Evolutionary conservation across 306 rosid species (phyloP).

Genomic region (Vachellia collinsii): DNA sequence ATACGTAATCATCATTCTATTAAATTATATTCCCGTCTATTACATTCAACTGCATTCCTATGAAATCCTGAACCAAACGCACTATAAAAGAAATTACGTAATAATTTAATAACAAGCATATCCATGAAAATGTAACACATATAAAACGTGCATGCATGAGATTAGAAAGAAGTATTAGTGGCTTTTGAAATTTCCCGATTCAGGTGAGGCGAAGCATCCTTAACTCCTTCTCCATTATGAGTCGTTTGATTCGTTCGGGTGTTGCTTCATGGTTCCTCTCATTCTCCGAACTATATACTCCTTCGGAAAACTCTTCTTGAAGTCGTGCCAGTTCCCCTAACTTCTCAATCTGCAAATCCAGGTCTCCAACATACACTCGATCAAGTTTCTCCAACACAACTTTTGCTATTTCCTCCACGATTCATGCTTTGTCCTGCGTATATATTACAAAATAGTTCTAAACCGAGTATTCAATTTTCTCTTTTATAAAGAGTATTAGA

Average conservation of each 20-base stretch:
- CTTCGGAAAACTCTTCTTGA: neutral
- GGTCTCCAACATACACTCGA: slow-evolving; percentile 13
- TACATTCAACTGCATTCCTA: too few species aligned
- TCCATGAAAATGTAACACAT: too few species aligned
- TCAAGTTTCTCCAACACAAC: slow-evolving; percentile 33
- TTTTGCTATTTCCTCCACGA: slow-evolving; percentile 38
- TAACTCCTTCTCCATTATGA: slow-evolving; percentile 37
- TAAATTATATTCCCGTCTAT: too few species aligned
- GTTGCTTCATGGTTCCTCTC: neutral
- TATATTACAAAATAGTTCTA: neutral
- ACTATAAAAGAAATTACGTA: too few species aligned
- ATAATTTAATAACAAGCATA: too few species aligned
- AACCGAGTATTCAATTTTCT: neutral
- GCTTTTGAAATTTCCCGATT: slow-evolving; percentile 6
- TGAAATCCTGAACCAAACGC: too few species aligned
- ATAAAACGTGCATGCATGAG: neutral
- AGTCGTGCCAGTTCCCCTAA: slow-evolving; percentile 38
- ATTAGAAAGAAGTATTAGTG: neutral
- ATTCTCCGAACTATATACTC: neutral
- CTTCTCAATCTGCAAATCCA: slow-evolving; percentile 24
- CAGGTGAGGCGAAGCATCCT: slow-evolving; percentile 45
- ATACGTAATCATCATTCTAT: too few species aligned
- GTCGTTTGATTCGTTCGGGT: slow-evolving; percentile 4
- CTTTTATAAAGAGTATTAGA: too few species aligned
- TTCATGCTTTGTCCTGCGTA: slow-evolving; percentile 35